phyloP scores from a whole-genome alignment of 139 green algal species.

The Chloropicon primus region DNA sequence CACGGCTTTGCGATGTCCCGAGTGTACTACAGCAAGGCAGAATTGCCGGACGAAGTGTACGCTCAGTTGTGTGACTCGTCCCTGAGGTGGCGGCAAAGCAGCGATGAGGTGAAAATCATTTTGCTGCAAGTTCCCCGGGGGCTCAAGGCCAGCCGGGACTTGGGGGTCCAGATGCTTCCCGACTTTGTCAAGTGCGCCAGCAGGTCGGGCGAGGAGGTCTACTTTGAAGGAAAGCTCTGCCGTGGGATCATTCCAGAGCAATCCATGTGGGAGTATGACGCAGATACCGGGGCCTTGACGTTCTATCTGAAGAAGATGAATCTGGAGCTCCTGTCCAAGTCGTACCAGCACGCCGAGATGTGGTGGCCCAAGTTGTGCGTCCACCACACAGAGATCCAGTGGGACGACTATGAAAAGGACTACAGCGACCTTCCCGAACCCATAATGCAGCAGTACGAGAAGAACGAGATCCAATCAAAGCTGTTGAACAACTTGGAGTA shows the following conservation, averaged over 20 bases:
- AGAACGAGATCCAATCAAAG: not conserved
- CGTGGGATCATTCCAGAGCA: conserved; percentile 44
- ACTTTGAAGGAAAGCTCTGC: conserved; percentile 47
- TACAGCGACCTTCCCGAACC: conserved; percentile 52
- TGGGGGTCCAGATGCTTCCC: conserved; percentile 16
- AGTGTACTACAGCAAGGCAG: conserved; percentile 36
- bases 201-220: conserved; percentile 23
- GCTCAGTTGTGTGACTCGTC: conserved; percentile 38
- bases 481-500: not conserved
- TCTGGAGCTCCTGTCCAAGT: conserved; percentile 53
- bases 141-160: not conserved
- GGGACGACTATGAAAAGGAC: conserved; percentile 71
- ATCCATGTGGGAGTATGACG: conserved; percentile 38
- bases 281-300: conserved; percentile 34
- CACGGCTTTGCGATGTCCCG: conserved; percentile 59
- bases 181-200: conserved; percentile 11
- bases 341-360: conserved; percentile 42
- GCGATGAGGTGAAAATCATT: conserved; percentile 43
- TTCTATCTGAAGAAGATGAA: conserved; percentile 66
- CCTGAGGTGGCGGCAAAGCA: conserved; percentile 55
- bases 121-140: conserved; percentile 15
- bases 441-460: conserved; percentile 27
- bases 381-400: conserved; percentile 38
- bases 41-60: conserved; percentile 31
- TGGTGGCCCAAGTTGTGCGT: conserved; percentile 57